A percentile compares a stretch with the other conserved stretches of the same genome.
Evolutionary conservation across 805 yeast genomes (phyloP).

Genomic region (Ogataea corticis): DNA sequence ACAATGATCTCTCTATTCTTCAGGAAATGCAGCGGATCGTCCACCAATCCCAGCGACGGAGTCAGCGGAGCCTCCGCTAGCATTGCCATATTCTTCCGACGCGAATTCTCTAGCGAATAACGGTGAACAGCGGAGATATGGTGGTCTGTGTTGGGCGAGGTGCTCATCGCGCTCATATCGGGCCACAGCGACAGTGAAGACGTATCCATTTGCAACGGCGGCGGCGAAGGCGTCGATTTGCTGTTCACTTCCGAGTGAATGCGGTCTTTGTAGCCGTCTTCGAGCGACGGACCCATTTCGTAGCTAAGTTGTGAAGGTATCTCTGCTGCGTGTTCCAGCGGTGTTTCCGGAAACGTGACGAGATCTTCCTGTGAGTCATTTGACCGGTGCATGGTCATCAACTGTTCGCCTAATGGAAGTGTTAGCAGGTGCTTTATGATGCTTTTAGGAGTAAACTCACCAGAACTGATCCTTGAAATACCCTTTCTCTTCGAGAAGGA

Average conservation of each 20-base stretch:
- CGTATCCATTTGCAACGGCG: constrained; percentile 4
- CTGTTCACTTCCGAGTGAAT: not conserved
- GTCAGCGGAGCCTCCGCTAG: constrained; percentile 13
- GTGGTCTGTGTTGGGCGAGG: constrained; percentile 14
- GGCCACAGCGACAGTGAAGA: constrained; percentile 13
- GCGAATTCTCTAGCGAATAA: not conserved
- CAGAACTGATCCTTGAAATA: constrained; percentile 2
- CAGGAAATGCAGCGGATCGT: constrained; percentile 36
- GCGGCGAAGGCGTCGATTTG: not conserved
- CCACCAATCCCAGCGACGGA: constrained; percentile 24
- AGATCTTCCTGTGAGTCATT: constrained; percentile 23
- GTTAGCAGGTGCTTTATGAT: not conserved
- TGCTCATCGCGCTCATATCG: constrained; percentile 11
- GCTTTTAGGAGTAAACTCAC: constrained; percentile 2
- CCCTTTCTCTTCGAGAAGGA: constrained; percentile 21
- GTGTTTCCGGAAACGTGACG: constrained; percentile 6
- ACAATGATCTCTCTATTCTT: constrained; percentile 32
- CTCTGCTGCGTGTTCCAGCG: not conserved
- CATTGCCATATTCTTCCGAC: not conserved
- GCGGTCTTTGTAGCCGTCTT: constrained; percentile 20
- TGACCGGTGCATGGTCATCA: not conserved
- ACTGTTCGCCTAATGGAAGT: constrained; percentile 2
- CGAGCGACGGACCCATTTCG: constrained; percentile 25
- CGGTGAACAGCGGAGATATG: constrained; percentile 1
- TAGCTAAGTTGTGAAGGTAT: constrained; percentile 7